These are phyloP conservation scores for Diaporthe eres DNA, from an alignment of 2,329 filamentous ascomycete genomes.

Conservation along the genomic window DNA sequence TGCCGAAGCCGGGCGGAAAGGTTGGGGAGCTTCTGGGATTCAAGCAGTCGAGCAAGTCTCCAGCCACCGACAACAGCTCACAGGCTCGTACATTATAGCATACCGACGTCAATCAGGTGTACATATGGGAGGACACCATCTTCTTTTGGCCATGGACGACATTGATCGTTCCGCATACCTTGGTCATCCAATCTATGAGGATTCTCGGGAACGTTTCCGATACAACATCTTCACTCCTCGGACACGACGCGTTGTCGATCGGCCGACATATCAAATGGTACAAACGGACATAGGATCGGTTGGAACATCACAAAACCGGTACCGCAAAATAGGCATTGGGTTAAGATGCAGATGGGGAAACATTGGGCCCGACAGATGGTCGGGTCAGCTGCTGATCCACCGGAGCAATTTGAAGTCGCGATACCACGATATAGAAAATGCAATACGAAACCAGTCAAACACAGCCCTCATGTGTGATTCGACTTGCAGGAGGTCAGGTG, in stretches of 20 bases:
- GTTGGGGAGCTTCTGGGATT: conserved; percentile 72
- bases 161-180: neutral
- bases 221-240: neutral
- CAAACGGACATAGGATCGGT: neutral
- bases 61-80: neutral
- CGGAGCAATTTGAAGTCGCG: neutral
- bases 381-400: neutral
- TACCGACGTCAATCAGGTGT: neutral
- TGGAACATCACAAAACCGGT: neutral
- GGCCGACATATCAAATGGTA: neutral
- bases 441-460: conserved; percentile 14
- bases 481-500: neutral
- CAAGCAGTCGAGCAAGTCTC: conserved; percentile 54
- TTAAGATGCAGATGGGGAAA: neutral
- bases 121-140: neutral
- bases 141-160: conserved; percentile 25
- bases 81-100: neutral
- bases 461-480: neutral
- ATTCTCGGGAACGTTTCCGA: neutral
- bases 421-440: conserved; percentile 19
- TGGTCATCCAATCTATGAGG: neutral
- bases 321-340: neutral
- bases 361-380: neutral
- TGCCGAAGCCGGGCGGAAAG: conserved; percentile 87
- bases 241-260: neutral